These are phyloP conservation scores for Trichophyton mentagrophytes DNA, from an alignment of 2,329 filamentous ascomycete genomes.

Conservation along the genomic window DNA sequence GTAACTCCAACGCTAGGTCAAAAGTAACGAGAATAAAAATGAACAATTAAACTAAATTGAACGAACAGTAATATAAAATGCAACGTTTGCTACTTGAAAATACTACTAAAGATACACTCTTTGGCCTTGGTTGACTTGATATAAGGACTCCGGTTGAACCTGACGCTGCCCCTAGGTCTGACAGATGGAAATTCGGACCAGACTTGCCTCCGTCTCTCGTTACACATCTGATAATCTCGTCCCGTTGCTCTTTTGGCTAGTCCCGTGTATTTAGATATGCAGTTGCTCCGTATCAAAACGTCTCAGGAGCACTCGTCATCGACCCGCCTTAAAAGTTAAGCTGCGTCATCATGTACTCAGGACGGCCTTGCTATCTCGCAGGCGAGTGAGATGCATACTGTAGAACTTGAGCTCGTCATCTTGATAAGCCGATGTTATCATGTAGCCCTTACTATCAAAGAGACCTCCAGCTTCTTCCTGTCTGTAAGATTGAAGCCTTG, in stretches of 20 bases:
- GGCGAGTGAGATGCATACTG: background rate
- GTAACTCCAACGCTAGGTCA: too few species aligned
- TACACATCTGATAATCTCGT: constrained; percentile 23
- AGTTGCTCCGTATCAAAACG: constrained; percentile 18
- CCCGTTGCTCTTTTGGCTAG: constrained; percentile 26
- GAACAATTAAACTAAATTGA: too few species aligned
- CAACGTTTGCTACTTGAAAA: too few species aligned
- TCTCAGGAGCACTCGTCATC: constrained; percentile 13
- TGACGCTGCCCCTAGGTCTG: background rate
- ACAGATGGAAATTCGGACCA: background rate
- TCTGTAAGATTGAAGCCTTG: constrained; percentile 25
- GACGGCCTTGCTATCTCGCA: background rate
- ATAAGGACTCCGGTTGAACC: background rate
- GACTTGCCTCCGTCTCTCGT: constrained; percentile 11
- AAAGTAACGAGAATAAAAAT: too few species aligned
- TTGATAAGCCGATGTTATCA: constrained; percentile 19
- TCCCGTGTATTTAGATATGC: constrained; percentile 27
- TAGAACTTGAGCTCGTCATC: constrained; percentile 8
- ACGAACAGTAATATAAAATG: too few species aligned
- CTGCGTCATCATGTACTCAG: constrained; percentile 9
- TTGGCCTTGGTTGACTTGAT: too few species aligned
- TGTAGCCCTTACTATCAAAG: constrained; percentile 17
- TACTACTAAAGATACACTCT: too few species aligned
- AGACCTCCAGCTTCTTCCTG: constrained; percentile 13
- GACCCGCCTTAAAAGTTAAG: background rate